Conservation (phyloP, 2,329 filamentous ascomycete species). For the Cryphonectria nitschkei region DNA sequence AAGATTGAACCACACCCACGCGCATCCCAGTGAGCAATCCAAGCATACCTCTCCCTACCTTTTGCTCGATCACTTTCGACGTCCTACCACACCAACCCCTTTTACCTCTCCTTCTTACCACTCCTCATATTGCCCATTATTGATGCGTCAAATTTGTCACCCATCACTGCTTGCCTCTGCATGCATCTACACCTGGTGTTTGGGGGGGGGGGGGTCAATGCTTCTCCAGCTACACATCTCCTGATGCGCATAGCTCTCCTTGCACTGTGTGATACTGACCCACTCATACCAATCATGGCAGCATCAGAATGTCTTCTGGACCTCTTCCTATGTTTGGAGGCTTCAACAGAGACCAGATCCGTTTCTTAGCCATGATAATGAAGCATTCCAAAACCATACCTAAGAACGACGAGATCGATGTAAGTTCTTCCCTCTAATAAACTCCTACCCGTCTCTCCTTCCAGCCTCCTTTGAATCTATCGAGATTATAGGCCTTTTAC, state of each 20-base stretch:
- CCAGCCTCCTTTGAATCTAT: background rate
- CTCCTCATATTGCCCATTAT: too few relatives aligned
- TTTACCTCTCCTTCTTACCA: background rate
- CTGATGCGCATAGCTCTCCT: background rate
- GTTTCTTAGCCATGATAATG: constrained; percentile 27
- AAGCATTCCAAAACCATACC: constrained; percentile 27
- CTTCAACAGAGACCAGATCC: constrained; percentile 22
- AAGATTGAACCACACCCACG: background rate
- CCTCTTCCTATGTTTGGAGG: background rate
- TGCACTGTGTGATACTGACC: background rate
- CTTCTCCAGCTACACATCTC: background rate
- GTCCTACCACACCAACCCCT: background rate
- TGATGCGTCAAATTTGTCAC: too few relatives aligned
- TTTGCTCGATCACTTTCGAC: background rate
- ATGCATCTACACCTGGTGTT: background rate
- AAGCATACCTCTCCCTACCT: background rate
- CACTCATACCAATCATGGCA: background rate
- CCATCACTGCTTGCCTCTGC: background rate
- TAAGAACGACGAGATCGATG: constrained; percentile 31
- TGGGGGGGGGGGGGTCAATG: background rate
- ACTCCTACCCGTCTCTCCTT: background rate
- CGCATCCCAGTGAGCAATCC: background rate
- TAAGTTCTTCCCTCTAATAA: background rate
- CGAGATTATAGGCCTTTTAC: too few relatives aligned
- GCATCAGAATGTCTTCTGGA: constrained; percentile 4